Percentiles rank a stretch among this genome's conserved stretches.
These are phyloP conservation scores for Penicillium glabrum DNA, from an alignment of 2,329 filamentous ascomycete genomes.

Conservation along the genomic window DNA sequence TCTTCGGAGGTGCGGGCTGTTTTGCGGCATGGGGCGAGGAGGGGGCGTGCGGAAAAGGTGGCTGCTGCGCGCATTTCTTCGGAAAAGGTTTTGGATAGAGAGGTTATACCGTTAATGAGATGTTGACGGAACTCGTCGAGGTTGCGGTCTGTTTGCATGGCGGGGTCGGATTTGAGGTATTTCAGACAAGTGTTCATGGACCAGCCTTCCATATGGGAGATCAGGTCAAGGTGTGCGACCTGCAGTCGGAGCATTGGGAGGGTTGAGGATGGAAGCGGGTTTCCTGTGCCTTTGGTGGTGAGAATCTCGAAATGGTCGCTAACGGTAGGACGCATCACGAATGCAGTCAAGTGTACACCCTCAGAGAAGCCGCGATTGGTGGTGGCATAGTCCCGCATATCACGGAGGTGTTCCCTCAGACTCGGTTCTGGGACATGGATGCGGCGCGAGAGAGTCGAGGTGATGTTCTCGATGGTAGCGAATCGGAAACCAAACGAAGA, in stretches of 20 bases:
- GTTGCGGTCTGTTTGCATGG: slow-evolving; percentile 22
- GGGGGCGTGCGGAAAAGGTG: slow-evolving; percentile 37
- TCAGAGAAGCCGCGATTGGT: slow-evolving; percentile 30
- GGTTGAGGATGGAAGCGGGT: slow-evolving; percentile 61
- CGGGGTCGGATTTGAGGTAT: slow-evolving; percentile 30
- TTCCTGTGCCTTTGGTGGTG: slow-evolving; percentile 56
- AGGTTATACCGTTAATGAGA: slow-evolving; percentile 42
- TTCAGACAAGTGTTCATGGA: slow-evolving; percentile 36
- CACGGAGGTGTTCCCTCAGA: slow-evolving; percentile 61
- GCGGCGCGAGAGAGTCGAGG: slow-evolving; percentile 65
- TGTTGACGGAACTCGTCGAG: slow-evolving; percentile 45
- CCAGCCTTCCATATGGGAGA: slow-evolving; percentile 44
- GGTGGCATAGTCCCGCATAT: slow-evolving; percentile 61
- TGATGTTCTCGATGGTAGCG: slow-evolving; percentile 66
- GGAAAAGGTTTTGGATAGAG: slow-evolving; percentile 44
- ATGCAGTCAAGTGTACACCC: slow-evolving; percentile 45
- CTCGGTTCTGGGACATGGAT: slow-evolving; percentile 70
- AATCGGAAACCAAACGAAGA: slow-evolving; percentile 77
- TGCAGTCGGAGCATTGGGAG: slow-evolving; percentile 57
- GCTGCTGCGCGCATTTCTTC: slow-evolving; percentile 34
- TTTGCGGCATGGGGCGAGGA: slow-evolving; percentile 38
- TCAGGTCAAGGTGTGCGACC: slow-evolving; percentile 56
- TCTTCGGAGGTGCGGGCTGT: slow-evolving; percentile 25
- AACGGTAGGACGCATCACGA: slow-evolving; percentile 49
- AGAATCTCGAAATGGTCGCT: slow-evolving; percentile 63